These are phyloP conservation scores for Kazachstania sp. DNA, from an alignment of 1,139 yeast genomes.

Conservation along the genomic window DNA sequence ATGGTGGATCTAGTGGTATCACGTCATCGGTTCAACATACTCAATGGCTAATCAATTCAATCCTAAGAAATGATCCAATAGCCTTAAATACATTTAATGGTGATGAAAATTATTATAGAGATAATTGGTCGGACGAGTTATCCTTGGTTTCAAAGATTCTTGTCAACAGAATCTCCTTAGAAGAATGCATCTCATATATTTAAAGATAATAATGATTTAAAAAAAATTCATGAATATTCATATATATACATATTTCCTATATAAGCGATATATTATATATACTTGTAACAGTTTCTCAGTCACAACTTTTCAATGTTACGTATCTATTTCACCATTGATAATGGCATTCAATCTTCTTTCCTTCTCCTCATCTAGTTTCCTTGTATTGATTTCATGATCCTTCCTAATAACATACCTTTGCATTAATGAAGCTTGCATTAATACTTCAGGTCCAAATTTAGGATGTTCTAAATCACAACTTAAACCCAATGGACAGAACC, in stretches of 20 bases:
- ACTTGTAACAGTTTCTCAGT: background rate
- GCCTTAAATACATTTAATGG: slow-evolving; percentile 40
- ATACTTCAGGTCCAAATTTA: slow-evolving; percentile 16
- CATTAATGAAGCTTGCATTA: slow-evolving; percentile 16
- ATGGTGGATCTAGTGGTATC: background rate
- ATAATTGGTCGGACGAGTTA: slow-evolving; percentile 25
- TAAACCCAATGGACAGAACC: slow-evolving; percentile 68
- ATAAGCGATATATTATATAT: slow-evolving; percentile 1
- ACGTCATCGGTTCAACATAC: slow-evolving; percentile 13
- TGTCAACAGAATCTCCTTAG: slow-evolving; percentile 9
- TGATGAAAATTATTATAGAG: slow-evolving; percentile 37
- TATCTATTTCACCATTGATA: slow-evolving; percentile 26
- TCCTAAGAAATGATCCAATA: slow-evolving; percentile 15
- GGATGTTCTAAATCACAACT: slow-evolving; percentile 28
- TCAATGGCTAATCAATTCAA: slow-evolving; percentile 18
- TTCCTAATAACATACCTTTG: slow-evolving; percentile 18
- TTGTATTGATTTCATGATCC: slow-evolving; percentile 30
- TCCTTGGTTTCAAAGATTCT: slow-evolving; percentile 9
- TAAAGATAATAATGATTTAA: background rate
- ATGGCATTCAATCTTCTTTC: slow-evolving; percentile 31
- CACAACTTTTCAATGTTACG: background rate
- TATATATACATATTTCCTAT: background rate
- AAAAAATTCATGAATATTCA: slow-evolving; percentile 1
- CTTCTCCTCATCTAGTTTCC: slow-evolving; percentile 29
- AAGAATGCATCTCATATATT: slow-evolving; percentile 5